Evolutionary conservation across 2,329 filamentous ascomycete genomes (phyloP), one percentile per base, ranked within the genome.

Genomic region (Cladosporium sphaerospermum): DNA sequence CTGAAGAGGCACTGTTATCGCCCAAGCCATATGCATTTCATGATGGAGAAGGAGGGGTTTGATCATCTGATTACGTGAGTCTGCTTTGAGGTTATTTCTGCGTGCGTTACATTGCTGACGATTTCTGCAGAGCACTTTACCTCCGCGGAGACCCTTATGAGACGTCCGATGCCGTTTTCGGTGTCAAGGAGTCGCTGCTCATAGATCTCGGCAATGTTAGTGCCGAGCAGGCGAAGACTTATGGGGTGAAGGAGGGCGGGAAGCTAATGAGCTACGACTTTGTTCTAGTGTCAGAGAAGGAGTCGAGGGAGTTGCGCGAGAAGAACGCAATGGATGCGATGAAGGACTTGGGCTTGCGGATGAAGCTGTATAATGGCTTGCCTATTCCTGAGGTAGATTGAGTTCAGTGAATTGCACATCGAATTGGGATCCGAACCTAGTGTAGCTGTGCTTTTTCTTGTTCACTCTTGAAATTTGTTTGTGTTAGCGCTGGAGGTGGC

Each of bases 11-110:
- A 93, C 71, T 82, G 83, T 53, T 91, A 83, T 73, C 73, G 89
- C 49, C 89, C 88, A 1, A 81, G 83, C 16, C 88, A 93, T 69
- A 80, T 92, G 76, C 88, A 93, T 69, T 93, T 93, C 63, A 93
- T 95, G 87, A 90, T 95, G 71, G 82, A 85, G 66, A 90, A 89
- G 74, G 69, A 77, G 33, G 86, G 87, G 0, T 90, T 81, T 73
- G 89, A 95, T 73, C 81, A 85, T 66, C 71, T 95, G 62, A 85
- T 93, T 65, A 95, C 89, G 87, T 91, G 75, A 58, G 84, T 83
- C 23, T 28, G 23, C 23, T 28, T 28, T 11, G 7, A 18, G 16
- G 3, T 18, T 18, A 3, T 18, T 18, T 3, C 16, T 18, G 13
- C 48, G 6, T 18, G 23, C 4, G 7, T 28, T 7, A 28, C 7